A percentile compares a stretch with the other conserved stretches of the same genome.
phyloP scores from a whole-genome alignment of 202 grass and related monocot species.

The Setaria italica region DNA sequence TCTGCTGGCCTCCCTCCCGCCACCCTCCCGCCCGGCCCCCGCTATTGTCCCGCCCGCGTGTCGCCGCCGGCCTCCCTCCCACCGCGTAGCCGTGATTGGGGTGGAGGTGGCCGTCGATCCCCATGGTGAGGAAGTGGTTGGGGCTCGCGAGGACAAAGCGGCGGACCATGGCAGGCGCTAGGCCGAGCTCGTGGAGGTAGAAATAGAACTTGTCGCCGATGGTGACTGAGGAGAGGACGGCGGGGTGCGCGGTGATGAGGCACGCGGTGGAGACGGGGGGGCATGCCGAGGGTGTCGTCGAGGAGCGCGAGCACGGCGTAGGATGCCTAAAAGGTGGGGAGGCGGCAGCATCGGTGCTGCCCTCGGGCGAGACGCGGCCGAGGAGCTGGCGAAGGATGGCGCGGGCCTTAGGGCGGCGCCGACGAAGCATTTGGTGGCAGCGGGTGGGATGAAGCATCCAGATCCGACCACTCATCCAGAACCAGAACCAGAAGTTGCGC shows the following conservation, averaged over 20 bases:
- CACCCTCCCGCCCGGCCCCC: too few species aligned
- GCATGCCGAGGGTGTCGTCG: conserved; percentile 38
- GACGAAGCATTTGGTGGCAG: conserved; percentile 10
- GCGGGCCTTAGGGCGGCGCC: neutral
- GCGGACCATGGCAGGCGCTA: conserved; percentile 41
- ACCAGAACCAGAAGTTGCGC: too few species aligned
- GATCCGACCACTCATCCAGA: too few species aligned
- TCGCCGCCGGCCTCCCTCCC: too few species aligned
- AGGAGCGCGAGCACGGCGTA: conserved; percentile 48
- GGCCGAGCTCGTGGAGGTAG: conserved; percentile 50
- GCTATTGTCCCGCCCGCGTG: too few species aligned
- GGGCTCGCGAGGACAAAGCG: conserved; percentile 38
- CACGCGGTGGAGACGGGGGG: conserved; percentile 10
- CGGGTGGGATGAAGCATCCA: neutral
- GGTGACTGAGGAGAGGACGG: conserved; percentile 33
- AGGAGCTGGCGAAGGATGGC: neutral
- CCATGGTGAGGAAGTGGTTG: neutral
- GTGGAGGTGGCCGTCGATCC: conserved; percentile 31
- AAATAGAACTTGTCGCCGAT: conserved; percentile 47
- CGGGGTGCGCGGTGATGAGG: conserved; percentile 21
- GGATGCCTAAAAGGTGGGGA: neutral
- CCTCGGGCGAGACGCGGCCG: neutral
- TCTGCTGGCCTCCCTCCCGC: too few species aligned
- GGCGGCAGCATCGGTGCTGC: neutral
- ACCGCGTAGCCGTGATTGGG: conserved; percentile 16